A percentile compares a stretch with the other conserved stretches of the same genome.
These are phyloP conservation scores for Collybia mongolica DNA, from an alignment of 768 basidiomycete genomes.

Conservation along the genomic window DNA sequence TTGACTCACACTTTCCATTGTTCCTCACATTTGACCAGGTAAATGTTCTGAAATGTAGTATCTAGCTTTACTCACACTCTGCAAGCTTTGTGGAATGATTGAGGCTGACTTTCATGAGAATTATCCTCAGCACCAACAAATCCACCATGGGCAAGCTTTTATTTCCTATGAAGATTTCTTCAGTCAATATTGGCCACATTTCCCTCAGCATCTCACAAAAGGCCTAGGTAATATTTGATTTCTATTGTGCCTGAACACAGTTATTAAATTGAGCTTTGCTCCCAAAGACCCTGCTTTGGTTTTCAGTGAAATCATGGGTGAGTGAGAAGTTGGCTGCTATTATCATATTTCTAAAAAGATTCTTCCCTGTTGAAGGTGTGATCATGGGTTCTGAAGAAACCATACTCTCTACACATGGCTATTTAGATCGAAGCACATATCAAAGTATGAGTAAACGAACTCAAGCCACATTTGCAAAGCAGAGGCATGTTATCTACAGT, in stretches of 20 bases:
- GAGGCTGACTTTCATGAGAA: background rate
- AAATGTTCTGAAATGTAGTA: background rate
- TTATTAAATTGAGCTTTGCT: no score
- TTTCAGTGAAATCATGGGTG: slow-evolving; percentile 68
- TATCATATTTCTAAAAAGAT: no score
- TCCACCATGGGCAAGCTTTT: no score
- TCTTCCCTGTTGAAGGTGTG: no score
- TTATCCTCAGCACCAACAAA: no score
- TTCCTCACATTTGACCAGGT: slow-evolving; percentile 4
- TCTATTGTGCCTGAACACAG: no score
- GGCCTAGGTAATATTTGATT: no score
- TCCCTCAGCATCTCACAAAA: no score
- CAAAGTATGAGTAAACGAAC: slow-evolving; percentile 45
- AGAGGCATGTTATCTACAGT: slow-evolving; percentile 46
- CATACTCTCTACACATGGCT: slow-evolving; percentile 27
- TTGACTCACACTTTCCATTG: background rate
- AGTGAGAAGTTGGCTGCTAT: no score
- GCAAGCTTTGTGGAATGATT: background rate
- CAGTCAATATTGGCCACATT: no score
- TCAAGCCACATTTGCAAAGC: slow-evolving; percentile 52
- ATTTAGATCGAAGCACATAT: slow-evolving; percentile 46
- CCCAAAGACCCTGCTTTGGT: slow-evolving; percentile 62
- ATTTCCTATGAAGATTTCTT: no score
- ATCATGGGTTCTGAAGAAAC: slow-evolving; percentile 69
- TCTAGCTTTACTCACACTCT: no score